Evolutionary conservation across 2,329 filamentous ascomycete species (phyloP), one percentile per base, ranked within the genome.

Genomic region (Coniochaeta sp.): DNA sequence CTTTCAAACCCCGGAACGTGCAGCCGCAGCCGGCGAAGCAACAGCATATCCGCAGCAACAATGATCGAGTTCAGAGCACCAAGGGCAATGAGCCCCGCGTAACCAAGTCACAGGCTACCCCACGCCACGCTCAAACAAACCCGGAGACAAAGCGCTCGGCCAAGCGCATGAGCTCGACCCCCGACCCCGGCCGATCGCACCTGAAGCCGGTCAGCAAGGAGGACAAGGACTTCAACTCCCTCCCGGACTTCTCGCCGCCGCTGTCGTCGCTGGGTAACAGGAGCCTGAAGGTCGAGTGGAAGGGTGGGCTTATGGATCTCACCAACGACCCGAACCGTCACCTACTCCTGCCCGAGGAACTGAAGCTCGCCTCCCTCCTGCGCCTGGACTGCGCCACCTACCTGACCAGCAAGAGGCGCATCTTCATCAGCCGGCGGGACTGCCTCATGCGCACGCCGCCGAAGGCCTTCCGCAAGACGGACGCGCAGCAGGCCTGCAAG

Each of bases 401-500:
- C 64, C 78, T 97, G 22, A 91, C 88, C 54, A 94, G 88, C 75
- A 97, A 96, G 77, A 85, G 92, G 53, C 86, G 91, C 54, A 92
- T 97, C 63, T 97, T 97, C 67, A 76, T 86, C 51, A 83, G 83
- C 48, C 83, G 89, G 35, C 79, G 92, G 30, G 81, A 86, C 49
- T 81, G 79, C 54, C 80, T 84, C 2, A 83, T 82, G 31, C 45
- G 45, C 2, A 24, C 38, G 38, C 38, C 38, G 10, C 79, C 80
- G 64, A 94, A 95, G 69, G 87, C 91, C 62, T 96, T 96, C 67
- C 85, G 89, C 66, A 96, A 96, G 79, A 97, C 92, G 1, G 89
- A 96, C 65, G 90, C 91, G 5, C 92, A 97, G 68, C 89, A 95
- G 67, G 90, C 89, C n/a, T 95, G 90, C 78, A 95, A 95, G 74